Evolutionary conservation across 1,284 basidiomycete genomes (phyloP), one percentile per base, ranked within the genome.

Genomic region (Heliocybe sulcata): DNA sequence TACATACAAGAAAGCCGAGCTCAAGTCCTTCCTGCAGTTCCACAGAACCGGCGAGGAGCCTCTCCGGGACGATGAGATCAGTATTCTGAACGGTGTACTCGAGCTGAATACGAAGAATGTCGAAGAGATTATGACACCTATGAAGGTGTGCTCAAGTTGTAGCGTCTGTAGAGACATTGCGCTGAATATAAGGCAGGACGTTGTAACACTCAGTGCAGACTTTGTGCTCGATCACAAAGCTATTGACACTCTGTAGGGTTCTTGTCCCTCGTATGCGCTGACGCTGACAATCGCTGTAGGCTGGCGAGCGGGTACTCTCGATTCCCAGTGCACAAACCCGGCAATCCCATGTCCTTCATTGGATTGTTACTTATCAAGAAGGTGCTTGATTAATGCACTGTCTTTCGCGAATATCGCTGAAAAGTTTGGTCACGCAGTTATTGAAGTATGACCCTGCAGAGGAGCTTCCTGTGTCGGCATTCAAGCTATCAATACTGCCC

Each of bases 361-460:
- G 96, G 96, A 0, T 81, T 98, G 61, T 77, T 99, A 2, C 81
- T 98, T 16, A 80, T 94, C 52, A 95, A 95, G 66, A 89, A 87
- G 77, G 89, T 85, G 42, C 16, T n/a, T n/a, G n/a, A n/a, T n/a
- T n/a, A n/a, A n/a, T n/a, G n/a, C n/a, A n/a, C n/a, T n/a, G n/a
- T n/a, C n/a, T n/a, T n/a, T n/a, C n/a, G n/a, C n/a, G n/a, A n/a
- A n/a, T n/a, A n/a, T n/a, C n/a, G n/a, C n/a, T n/a, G n/a, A n/a
- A n/a, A n/a, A n/a, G n/a, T n/a, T n/a, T n/a, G n/a, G n/a, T n/a
- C n/a, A 16, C 25, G 8, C 66, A 94, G 87, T 82, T 99, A 38
- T 83, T 98, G 53, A 81, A 83, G 1, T 98, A 98, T 67, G 94
- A 98, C 68, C 93, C 94, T 0, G 81, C 90, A 19, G 80, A 90